These are phyloP conservation scores for Ananas comosus DNA, from an alignment of 176 grass and related monocot genomes.

Conservation along the genomic window DNA sequence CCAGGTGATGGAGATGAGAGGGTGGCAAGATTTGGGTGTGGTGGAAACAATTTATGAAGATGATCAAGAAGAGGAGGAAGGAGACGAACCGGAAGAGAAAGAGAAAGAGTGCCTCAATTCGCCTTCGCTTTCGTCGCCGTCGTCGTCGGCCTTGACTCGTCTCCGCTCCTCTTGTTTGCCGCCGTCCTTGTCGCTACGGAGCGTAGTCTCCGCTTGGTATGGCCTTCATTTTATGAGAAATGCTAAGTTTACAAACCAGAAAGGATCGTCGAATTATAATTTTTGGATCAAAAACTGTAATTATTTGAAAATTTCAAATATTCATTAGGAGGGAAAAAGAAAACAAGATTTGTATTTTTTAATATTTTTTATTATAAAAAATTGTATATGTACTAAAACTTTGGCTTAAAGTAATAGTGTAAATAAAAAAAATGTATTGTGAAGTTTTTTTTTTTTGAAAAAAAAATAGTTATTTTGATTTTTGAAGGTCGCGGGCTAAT, in stretches of 20 bases:
- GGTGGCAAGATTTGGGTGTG: conserved; percentile 75
- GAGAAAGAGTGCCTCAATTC: conserved; percentile 53
- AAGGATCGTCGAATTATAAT: neutral
- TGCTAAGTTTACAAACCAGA: neutral
- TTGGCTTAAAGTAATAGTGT: neutral
- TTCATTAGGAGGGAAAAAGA: no score
- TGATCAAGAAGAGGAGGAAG: conserved; percentile 53
- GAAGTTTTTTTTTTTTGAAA: neutral
- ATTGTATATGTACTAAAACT: neutral
- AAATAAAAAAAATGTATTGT: neutral
- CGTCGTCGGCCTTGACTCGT: conserved; percentile 19
- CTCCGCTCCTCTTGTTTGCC: neutral
- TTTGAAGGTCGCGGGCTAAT: conserved; percentile 50
- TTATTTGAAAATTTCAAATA: no score
- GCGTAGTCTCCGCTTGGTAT: conserved; percentile 51
- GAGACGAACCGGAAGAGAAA: neutral
- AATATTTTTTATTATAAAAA: neutral
- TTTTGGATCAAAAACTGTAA: no score
- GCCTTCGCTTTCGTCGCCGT: conserved; percentile 29
- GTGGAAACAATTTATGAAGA: conserved; percentile 97
- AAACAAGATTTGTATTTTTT: no score
- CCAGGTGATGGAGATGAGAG: conserved; percentile 40
- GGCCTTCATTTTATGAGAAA: conserved; percentile 1
- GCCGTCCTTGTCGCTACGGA: conserved; percentile 37
- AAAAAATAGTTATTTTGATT: neutral